Conservation (phyloP, 192 early-diverging fungal genomes). For the Dimargaris cristalligena region DNA sequence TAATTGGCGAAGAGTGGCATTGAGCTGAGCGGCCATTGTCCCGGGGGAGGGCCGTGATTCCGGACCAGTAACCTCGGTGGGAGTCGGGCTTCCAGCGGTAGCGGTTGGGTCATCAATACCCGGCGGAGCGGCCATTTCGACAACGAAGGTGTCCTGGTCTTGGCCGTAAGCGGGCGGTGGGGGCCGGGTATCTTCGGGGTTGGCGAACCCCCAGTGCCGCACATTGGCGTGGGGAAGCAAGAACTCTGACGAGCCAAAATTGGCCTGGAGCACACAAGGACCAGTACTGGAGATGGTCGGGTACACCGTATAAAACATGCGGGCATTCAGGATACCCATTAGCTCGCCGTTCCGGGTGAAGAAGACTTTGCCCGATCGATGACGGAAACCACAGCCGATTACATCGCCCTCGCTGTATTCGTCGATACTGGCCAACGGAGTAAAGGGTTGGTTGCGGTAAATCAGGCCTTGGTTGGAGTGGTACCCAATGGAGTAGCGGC, state of each 20-base stretch:
- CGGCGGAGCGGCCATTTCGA: not conserved
- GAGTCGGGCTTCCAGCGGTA: not conserved
- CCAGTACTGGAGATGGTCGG: constrained; percentile 6
- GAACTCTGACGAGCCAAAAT: constrained; percentile 10
- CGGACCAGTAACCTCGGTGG: not conserved
- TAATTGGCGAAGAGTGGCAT: no score
- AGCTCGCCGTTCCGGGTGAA: constrained; percentile 29
- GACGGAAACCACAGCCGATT: constrained; percentile 33
- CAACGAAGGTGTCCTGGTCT: constrained; percentile 8
- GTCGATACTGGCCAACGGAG: constrained; percentile 16
- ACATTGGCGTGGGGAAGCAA: constrained; percentile 10
- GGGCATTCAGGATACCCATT: constrained; percentile 11
- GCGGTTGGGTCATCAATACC: not conserved
- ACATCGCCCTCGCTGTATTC: constrained; percentile 31
- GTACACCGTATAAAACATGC: constrained; percentile 11
- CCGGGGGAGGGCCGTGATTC: not conserved
- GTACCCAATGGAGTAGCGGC: constrained; percentile 10
- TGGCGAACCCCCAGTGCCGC: constrained; percentile 10
- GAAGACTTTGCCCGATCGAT: constrained; percentile 30
- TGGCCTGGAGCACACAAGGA: constrained; percentile 9
- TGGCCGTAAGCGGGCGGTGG: constrained; percentile 9
- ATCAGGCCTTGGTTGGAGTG: constrained; percentile 4
- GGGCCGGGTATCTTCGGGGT: constrained; percentile 8
- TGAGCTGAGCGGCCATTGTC: no score
- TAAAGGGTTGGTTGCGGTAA: constrained; percentile 10